These are phyloP conservation scores for Ophiostoma angusticollis DNA, from an alignment of 2,329 filamentous ascomycete genomes.

Conservation along the genomic window DNA sequence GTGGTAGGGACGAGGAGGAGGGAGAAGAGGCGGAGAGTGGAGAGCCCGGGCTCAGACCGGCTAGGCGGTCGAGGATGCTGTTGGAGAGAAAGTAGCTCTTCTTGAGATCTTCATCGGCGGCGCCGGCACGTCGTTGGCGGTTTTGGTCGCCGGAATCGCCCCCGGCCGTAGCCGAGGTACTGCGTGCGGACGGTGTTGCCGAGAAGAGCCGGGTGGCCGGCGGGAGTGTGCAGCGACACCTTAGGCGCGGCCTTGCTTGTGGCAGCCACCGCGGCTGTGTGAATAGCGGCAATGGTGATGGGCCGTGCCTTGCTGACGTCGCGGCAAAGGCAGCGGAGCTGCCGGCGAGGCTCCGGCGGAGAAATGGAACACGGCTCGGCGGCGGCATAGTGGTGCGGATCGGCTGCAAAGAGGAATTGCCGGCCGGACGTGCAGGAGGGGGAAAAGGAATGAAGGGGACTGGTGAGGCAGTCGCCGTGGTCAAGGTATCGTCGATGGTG, in stretches of 20 bases:
- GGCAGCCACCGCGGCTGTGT: not conserved
- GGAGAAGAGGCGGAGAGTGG: not conserved
- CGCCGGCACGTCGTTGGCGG: not conserved
- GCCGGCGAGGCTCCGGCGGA: constrained; percentile 25
- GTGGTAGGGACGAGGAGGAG: constrained; percentile 8
- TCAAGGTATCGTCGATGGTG: too few species aligned
- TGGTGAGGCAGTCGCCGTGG: too few species aligned
- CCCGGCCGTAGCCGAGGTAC: too few species aligned
- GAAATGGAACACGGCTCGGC: constrained; percentile 26
- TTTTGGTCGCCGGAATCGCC: too few species aligned
- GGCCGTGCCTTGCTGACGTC: not conserved
- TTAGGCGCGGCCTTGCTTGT: too few species aligned
- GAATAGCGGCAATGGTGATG: not conserved
- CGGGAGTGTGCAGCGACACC: too few species aligned
- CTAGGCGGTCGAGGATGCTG: constrained; percentile 17
- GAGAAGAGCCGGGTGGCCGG: too few species aligned
- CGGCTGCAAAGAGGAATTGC: constrained; percentile 2
- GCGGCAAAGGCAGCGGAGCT: constrained; percentile 10
- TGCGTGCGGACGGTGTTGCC: too few species aligned
- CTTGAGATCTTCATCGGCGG: constrained; percentile 15
- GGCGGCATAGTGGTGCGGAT: constrained; percentile 15
- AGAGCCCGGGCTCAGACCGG: constrained; percentile 8
- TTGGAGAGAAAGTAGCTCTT: constrained; percentile 25
- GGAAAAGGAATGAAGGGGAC: too few species aligned
- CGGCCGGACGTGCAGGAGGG: too few species aligned